Conservation (phyloP, 768 basidiomycete genomes). For the Boletus eberwhitei region DNA sequence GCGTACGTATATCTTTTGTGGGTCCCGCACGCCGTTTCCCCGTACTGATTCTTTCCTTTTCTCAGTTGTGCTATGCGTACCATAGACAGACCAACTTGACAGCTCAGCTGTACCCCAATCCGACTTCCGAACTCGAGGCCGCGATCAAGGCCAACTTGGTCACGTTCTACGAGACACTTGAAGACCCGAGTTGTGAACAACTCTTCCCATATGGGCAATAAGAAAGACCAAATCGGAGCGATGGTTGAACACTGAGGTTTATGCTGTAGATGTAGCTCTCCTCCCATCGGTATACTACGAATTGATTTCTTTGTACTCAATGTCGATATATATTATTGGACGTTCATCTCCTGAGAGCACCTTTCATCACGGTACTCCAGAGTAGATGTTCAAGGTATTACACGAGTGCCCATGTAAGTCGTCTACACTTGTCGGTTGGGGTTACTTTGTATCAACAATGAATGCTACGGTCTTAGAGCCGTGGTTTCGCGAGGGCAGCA, state of each 20-base stretch:
- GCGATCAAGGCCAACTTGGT: conserved; percentile 24
- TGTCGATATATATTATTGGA: background rate
- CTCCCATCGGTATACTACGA: background rate
- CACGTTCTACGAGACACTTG: conserved; percentile 13
- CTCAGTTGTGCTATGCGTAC: conserved; percentile 19
- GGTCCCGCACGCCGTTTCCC: background rate
- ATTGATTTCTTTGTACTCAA: background rate
- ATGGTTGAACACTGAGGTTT: background rate
- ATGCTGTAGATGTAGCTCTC: background rate
- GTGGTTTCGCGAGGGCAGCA: conserved; percentile 11
- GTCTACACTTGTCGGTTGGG: background rate
- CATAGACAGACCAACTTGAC: conserved; percentile 20
- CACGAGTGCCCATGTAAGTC: background rate
- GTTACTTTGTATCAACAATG: background rate
- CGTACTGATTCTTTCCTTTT: background rate
- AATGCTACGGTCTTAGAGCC: conserved; percentile 9
- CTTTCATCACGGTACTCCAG: background rate
- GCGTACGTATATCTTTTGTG: conserved; percentile 5
- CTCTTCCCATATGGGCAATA: conserved; percentile 18
- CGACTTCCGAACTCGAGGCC: conserved; percentile 14
- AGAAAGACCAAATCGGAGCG: background rate
- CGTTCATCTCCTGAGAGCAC: background rate
- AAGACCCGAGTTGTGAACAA: conserved; percentile 9
- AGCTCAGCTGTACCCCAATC: conserved; percentile 19
- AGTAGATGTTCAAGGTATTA: background rate